Evolutionary conservation across 2,329 filamentous ascomycete genomes (phyloP).

Genomic region (Achaetomium macrosporum): DNA sequence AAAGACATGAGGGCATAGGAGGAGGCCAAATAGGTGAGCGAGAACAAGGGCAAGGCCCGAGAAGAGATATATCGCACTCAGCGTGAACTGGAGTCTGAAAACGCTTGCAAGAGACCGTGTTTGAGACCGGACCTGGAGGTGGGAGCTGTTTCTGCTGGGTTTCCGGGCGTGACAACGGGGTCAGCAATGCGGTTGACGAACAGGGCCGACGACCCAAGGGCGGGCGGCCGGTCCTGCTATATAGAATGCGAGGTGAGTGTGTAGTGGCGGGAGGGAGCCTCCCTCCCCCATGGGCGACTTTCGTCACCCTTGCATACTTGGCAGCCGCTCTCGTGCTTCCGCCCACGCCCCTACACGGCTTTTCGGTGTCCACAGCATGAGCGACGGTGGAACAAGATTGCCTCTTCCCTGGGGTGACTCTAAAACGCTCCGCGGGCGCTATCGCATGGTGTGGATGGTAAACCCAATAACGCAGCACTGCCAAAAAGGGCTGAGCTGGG

Average conservation of each 20-base stretch:
- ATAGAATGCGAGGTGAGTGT: slow-evolving; percentile 7
- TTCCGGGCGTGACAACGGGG: background rate
- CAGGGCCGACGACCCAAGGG: slow-evolving; percentile 13
- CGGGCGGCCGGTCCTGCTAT: slow-evolving; percentile 13
- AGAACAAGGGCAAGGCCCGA: slow-evolving; percentile 3
- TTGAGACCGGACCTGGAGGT: slow-evolving; percentile 17
- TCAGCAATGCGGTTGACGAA: background rate
- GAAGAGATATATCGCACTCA: slow-evolving; percentile 17
- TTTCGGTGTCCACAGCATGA: background rate
- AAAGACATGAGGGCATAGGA: slow-evolving; percentile 31
- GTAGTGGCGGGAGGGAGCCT: background rate
- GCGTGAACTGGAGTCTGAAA: background rate
- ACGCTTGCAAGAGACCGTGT: slow-evolving; percentile 17
- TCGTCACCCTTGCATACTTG: slow-evolving; percentile 1
- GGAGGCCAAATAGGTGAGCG: slow-evolving; percentile 4
- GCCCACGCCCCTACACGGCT: background rate
- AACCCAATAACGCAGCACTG: slow-evolving; percentile 14
- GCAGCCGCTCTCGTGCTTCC: background rate
- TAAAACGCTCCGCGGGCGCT: slow-evolving; percentile 1
- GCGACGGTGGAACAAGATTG: background rate
- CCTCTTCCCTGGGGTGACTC: slow-evolving; percentile 2
- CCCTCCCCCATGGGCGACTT: background rate
- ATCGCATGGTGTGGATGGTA: background rate
- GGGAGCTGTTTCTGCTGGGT: slow-evolving; percentile 16
- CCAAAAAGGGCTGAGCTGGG: slow-evolving; percentile 19